These are phyloP conservation scores for Salvia rosmarinus DNA, from an alignment of 257 asterid species.

Conservation along the genomic window DNA sequence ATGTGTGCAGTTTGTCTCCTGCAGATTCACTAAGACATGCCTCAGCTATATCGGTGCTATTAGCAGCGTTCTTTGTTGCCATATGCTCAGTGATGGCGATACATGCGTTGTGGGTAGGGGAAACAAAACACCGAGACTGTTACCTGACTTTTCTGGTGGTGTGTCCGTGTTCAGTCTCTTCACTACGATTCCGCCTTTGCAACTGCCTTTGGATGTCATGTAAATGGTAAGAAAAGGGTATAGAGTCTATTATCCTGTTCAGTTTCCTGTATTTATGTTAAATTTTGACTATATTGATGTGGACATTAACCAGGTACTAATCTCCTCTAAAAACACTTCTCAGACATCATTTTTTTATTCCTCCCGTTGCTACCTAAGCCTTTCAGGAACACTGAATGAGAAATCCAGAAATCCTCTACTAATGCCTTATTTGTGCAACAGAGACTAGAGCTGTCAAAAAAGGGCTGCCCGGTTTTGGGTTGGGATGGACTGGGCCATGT, in stretches of 20 bases:
- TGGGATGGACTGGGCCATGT: too few species aligned
- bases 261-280: conserved; percentile 4
- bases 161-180: conserved; percentile 62
- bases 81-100: conserved; percentile 86
- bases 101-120: conserved; percentile 71
- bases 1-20: conserved; percentile 37
- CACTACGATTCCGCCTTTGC: conserved; percentile 88
- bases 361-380: background rate
- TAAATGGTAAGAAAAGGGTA: conserved; percentile 57
- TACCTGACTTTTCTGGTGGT: conserved; percentile 70
- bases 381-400: background rate
- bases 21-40: conserved; percentile 94
- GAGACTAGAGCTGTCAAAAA: background rate
- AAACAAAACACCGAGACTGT: conserved; percentile 61
- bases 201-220: conserved; percentile 96
- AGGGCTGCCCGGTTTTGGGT: too few species aligned
- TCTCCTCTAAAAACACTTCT: background rate
- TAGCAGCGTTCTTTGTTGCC: conserved; percentile 82
- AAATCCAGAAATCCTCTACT: conserved; percentile 18
- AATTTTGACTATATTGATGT: background rate
- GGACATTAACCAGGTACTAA: background rate
- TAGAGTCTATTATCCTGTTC: background rate
- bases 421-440: background rate
- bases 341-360: background rate
- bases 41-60: conserved; percentile 81